Base-by-base conservation (phyloP, 78 protist genomes). In the slime mould (Dictyostelium discoideum) region DNA sequence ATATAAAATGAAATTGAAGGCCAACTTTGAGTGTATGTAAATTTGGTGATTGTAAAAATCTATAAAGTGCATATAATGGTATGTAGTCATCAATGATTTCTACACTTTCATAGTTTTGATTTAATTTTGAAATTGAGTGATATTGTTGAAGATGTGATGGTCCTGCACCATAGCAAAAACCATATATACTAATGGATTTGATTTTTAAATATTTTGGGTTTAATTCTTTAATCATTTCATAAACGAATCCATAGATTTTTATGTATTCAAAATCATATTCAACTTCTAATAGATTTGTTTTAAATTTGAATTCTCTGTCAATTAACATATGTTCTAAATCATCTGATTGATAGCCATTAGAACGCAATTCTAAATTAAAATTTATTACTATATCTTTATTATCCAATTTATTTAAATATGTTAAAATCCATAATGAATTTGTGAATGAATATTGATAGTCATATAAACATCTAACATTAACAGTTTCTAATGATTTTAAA, bases 111-210 rank as follows among this genome's bases (percentile, higher is more conserved):
- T 16, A 39, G 16, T 29, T 7, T 26, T 76, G 83, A 76, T 76
- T 76, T 76, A 79, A n/a, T 79, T 79, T 44, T 42, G 84, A 79
- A 44, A 79, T 79, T n/a, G 84, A 79, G 20, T 79, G 74, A n/a
- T 13, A 18, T 65, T n/a, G 74, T 65, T n/a, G 32, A 65, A 65
- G 74, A 63, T 65, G 74, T n/a, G 74, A 8, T 32, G 37, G 1
- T 22, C 3, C 8, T n/a, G n/a, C n/a, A n/a, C n/a, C n/a, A n/a
- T n/a, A n/a, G n/a, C n/a, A n/a, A n/a, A n/a, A n/a, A n/a, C n/a
- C n/a, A n/a, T n/a, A n/a, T n/a, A n/a, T n/a, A n/a, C n/a, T n/a
- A n/a, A n/a, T n/a, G n/a, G 7, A 48, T 48, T 9, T 11, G 0
- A 9, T 48, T 48, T 13, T 48, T 6, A 13, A 48, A 9, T 48